Conservation (phyloP, 352 stramenopile genomes). For the Thraustochytrium striatum region DNA sequence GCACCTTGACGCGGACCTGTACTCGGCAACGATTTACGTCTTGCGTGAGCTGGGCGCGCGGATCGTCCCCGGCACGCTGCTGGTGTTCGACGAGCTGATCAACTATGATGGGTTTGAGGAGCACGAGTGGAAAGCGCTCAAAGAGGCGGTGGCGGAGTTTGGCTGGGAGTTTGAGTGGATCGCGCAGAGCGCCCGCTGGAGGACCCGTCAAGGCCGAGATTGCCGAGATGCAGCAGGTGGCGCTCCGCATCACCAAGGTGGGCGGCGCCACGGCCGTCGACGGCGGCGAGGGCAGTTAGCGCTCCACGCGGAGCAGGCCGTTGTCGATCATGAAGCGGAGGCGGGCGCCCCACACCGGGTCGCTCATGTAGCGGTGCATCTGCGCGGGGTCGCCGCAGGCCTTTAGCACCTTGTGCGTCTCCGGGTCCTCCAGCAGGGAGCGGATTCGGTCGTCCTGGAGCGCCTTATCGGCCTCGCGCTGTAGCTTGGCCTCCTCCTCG, state of each 20-base stretch:
- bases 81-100: slow-evolving; percentile 47
- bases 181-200: slow-evolving; percentile 31
- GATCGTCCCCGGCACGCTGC: slow-evolving; percentile 33
- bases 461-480: slow-evolving; percentile 9
- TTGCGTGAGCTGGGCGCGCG: slow-evolving; percentile 2
- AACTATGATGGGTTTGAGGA: slow-evolving; percentile 36
- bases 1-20: slow-evolving; percentile 40
- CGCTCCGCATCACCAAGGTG: slow-evolving; percentile 25
- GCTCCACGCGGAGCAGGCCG: slow-evolving; percentile 13
- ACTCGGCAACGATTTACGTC: slow-evolving; percentile 39
- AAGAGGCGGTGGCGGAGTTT: slow-evolving; percentile 22
- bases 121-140: slow-evolving; percentile 41
- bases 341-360: slow-evolving; percentile 11
- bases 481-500: slow-evolving; percentile 20
- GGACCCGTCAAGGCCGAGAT: slow-evolving; percentile 40
- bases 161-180: slow-evolving; percentile 40
- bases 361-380: background rate
- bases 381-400: slow-evolving; percentile 4
- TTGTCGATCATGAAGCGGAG: slow-evolving; percentile 14
- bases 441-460: background rate
- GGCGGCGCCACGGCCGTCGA: too few species aligned
- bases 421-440: slow-evolving; percentile 14
- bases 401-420: slow-evolving; percentile 25
- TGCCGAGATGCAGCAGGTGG: slow-evolving; percentile 28
- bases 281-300: too few species aligned